Conservation (phyloP, 352 stramenopile species). For the Phytopythium cucurbitacearum region DNA sequence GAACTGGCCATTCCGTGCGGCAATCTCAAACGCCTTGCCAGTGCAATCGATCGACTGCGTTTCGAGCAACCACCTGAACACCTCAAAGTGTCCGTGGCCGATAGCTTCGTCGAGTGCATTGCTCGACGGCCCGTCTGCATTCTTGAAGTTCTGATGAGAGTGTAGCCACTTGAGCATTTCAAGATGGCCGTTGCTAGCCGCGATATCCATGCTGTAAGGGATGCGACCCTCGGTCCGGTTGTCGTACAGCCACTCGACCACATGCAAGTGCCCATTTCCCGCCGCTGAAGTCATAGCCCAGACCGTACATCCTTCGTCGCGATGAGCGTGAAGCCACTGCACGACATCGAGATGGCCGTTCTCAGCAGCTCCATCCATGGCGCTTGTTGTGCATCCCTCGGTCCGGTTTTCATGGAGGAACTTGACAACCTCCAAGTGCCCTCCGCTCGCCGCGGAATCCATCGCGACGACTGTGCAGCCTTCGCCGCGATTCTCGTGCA, state of each 20-base stretch:
- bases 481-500: constrained; percentile 16
- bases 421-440: constrained; percentile 17
- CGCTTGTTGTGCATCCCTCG: constrained; percentile 12
- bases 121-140: constrained; percentile 7
- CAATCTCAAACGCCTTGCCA: neutral
- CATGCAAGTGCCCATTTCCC: neutral
- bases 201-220: neutral
- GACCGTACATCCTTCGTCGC: constrained; percentile 3
- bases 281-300: constrained; percentile 4
- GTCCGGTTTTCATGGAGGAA: constrained; percentile 14
- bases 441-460: constrained; percentile 1
- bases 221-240: constrained; percentile 7
- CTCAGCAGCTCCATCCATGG: constrained; percentile 8
- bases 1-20: constrained; percentile 1
- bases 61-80: neutral
- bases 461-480: constrained; percentile 11
- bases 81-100: constrained; percentile 1
- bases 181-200: constrained; percentile 16
- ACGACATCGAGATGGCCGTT: constrained; percentile 6
- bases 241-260: constrained; percentile 6
- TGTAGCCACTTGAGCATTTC: constrained; percentile 18
- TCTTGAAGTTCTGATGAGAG: constrained; percentile 13
- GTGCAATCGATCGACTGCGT: neutral
- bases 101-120: constrained; percentile 4
- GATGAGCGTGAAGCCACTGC: constrained; percentile 10